phyloP scores from a whole-genome alignment of 805 yeast species.

The Ogataea saltuana region DNA sequence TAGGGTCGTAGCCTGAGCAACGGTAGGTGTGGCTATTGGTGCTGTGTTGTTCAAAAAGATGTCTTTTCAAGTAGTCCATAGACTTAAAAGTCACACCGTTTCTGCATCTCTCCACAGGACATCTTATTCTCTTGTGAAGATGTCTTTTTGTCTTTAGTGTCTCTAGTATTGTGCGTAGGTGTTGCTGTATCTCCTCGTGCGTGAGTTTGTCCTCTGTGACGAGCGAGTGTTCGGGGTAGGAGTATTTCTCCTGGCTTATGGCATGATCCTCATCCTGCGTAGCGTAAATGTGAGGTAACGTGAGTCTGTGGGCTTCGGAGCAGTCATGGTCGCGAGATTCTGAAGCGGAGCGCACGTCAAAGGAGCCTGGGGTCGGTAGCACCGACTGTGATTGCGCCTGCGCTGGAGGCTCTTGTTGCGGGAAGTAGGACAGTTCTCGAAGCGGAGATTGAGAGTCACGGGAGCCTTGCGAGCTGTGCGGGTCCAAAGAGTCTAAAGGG shows the following conservation, averaged over 20 bases:
- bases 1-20: constrained; percentile 8
- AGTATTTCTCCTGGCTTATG: not conserved
- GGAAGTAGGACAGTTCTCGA: not conserved
- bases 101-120: constrained; percentile 10
- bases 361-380: no score
- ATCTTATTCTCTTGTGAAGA: constrained; percentile 5
- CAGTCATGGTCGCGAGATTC: not conserved
- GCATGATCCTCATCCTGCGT: not conserved
- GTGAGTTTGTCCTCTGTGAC: constrained; percentile 3
- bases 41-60: constrained; percentile 12
- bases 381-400: no score
- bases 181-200: constrained; percentile 5
- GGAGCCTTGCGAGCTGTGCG: not conserved
- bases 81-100: constrained; percentile 9
- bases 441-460: constrained; percentile 1
- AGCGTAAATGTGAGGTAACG: not conserved
- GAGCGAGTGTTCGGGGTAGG: not conserved
- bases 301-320: not conserved
- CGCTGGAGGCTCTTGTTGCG: not conserved
- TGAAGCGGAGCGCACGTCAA: no score
- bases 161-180: not conserved
- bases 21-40: constrained; percentile 6
- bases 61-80: constrained; percentile 12
- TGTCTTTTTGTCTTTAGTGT: constrained; percentile 1
- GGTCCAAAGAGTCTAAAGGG: not conserved